A percentile compares a stretch with the other conserved stretches of the same genome.
Evolutionary conservation across 1,284 basidiomycete species (phyloP).

Genomic region (Leccinum laetum): DNA sequence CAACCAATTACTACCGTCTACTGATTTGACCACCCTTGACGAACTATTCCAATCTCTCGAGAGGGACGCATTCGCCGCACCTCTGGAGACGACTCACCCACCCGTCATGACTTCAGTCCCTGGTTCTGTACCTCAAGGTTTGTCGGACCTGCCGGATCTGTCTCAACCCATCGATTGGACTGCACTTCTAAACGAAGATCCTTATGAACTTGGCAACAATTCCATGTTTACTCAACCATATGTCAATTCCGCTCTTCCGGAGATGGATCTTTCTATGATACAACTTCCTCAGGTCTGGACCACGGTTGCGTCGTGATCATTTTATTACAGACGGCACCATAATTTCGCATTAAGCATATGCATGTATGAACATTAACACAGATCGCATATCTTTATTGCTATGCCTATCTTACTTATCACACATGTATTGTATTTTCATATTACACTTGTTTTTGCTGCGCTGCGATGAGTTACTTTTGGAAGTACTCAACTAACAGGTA

Average conservation of each 20-base stretch:
- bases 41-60: conserved; percentile 4
- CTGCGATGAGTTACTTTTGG: background rate
- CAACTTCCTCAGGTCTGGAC: conserved; percentile 17
- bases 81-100: background rate
- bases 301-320: background rate
- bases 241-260: conserved; percentile 6
- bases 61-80: background rate
- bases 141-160: background rate
- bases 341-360: background rate
- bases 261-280: conserved; percentile 21
- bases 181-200: conserved; percentile 7
- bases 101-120: background rate
- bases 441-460: background rate
- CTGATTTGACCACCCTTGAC: conserved; percentile 5
- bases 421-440: background rate
- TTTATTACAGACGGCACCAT: background rate
- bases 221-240: background rate
- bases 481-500: background rate
- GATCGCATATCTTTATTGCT: conserved; percentile 1
- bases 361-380: background rate
- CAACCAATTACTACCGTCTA: background rate
- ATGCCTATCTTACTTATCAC: background rate
- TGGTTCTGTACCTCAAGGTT: background rate
- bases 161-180: conserved; percentile 16
- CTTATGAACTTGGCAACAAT: background rate